phyloP scores from a whole-genome alignment of 2,329 filamentous ascomycete genomes.

The Hysterium pulicare region DNA sequence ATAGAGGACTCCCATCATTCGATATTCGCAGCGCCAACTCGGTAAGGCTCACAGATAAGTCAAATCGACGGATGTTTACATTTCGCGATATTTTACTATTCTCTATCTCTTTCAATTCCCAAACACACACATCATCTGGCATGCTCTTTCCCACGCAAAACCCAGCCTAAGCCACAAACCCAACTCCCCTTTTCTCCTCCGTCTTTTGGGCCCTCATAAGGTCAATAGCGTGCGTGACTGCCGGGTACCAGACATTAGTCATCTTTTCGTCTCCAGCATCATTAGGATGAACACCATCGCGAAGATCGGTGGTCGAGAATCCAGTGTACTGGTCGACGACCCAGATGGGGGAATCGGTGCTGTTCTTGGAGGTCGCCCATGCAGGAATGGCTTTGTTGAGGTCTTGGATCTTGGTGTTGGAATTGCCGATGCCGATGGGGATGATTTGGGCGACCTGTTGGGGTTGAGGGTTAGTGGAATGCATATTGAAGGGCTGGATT shows the following conservation, averaged over 20 bases:
- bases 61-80: too few species aligned
- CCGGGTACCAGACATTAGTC: constrained; percentile 31
- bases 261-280: constrained; percentile 42
- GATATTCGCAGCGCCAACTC: too few species aligned
- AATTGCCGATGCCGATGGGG: constrained; percentile 27
- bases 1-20: too few species aligned
- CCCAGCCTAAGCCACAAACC: background rate
- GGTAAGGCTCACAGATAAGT: too few species aligned
- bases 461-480: background rate
- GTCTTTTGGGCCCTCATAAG: background rate
- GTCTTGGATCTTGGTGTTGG: constrained; percentile 36
- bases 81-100: too few species aligned
- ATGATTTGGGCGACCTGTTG: constrained; percentile 45
- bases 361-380: constrained; percentile 30
- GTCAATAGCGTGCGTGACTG: constrained; percentile 21
- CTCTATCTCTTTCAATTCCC: too few species aligned
- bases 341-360: constrained; percentile 34
- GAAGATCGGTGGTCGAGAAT: constrained; percentile 33
- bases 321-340: constrained; percentile 41
- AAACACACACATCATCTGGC: too few species aligned
- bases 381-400: constrained; percentile 40
- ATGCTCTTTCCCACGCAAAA: too few species aligned
- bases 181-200: background rate
- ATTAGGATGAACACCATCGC: constrained; percentile 43
- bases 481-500: background rate